Evolutionary conservation across 1,284 basidiomycete species (phyloP), one percentile per base, ranked within the genome.

Genomic region (Leccinum cinnamomeum): DNA sequence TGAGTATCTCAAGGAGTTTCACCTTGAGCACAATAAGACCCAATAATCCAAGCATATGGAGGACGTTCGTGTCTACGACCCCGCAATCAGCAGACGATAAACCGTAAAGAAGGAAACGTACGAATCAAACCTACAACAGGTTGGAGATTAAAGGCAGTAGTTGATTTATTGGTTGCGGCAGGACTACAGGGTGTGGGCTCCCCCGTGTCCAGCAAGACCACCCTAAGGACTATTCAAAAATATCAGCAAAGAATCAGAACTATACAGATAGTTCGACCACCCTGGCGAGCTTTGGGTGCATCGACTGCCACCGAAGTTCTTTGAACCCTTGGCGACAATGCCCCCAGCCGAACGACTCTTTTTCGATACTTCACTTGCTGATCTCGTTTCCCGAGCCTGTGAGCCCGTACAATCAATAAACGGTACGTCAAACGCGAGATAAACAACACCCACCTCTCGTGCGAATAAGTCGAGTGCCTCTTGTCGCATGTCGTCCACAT

Each of bases 1-100:
- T 77, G 12, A 82, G 78, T 7, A 78, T 70, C 58, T 82, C 79
- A 8, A 89, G 75, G 7, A 88, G 68, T 48, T 82, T 82, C 1
- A 89, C 79, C 54, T 89, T 84, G 8, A 86, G 76, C 30, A 86
- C 69, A 20, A 77, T 73, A 2, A 85, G 74, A 0, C 79, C 79
- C 11, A 86, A 74, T 7, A 94, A 70, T 5, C 91, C 90, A n/a
- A 92, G 81, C 28, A 95, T 76, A 41, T 87, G 82, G 0, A 37
- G 14, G 35, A 86, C 75, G 10, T 86, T 79, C 62, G 88, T 81
- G 58, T 86, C 91, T 75, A 50, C 5, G 4, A 7, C 12, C 58
- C 44, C 7, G 1, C 30, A 14, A n/a, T 65, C 57, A 67, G 65
- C 41, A 59, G 8, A 30, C 5, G 46, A 10, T 10, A 1, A 6